Percentiles rank a stretch among this genome's conserved stretches.
These are phyloP conservation scores for Calonectria pteridis DNA, from an alignment of 2,329 filamentous ascomycete genomes.

Conservation along the genomic window DNA sequence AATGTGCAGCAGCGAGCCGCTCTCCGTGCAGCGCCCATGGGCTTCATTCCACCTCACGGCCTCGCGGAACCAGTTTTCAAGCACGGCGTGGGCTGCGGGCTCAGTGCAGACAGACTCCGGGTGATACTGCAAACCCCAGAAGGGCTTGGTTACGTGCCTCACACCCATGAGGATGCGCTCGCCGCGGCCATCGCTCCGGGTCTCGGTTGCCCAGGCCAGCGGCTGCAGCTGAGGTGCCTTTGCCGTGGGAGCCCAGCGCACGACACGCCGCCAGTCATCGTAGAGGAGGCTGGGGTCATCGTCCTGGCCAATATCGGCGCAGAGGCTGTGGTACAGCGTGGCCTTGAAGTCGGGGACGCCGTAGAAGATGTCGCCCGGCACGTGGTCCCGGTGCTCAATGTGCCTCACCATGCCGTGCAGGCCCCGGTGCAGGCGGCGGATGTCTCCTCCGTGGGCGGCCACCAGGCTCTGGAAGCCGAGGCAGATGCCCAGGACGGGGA, in stretches of 20 bases:
- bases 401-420: constrained; percentile 84
- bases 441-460: constrained; percentile 73
- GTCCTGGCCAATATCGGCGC: constrained; percentile 67
- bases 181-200: constrained; percentile 49
- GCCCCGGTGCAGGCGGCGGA: constrained; percentile 77
- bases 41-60: constrained; percentile 71
- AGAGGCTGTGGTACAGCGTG: constrained; percentile 81
- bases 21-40: constrained; percentile 31
- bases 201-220: constrained; percentile 72
- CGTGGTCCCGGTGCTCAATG: constrained; percentile 67
- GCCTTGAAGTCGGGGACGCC: constrained; percentile 72
- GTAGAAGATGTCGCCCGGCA: constrained; percentile 72
- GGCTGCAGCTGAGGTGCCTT: constrained; percentile 61
- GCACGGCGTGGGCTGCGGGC: constrained; percentile 70
- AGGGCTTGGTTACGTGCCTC: constrained; percentile 75
- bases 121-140: constrained; percentile 92
- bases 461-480: constrained; percentile 89
- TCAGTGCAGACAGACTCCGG: constrained; percentile 91
- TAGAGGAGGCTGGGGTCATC: constrained; percentile 27
- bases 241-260: constrained; percentile 55
- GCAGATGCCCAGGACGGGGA: constrained; percentile 90
- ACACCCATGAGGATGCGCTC: constrained; percentile 82
- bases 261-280: constrained; percentile 32
- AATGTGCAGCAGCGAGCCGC: constrained; percentile 32
- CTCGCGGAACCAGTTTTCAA: constrained; percentile 81